Percentiles rank a stretch among this genome's conserved stretches.
Conservation (phyloP, 495 filamentous ascomycete species). For the Lindgomyces ingoldianus region DNA sequence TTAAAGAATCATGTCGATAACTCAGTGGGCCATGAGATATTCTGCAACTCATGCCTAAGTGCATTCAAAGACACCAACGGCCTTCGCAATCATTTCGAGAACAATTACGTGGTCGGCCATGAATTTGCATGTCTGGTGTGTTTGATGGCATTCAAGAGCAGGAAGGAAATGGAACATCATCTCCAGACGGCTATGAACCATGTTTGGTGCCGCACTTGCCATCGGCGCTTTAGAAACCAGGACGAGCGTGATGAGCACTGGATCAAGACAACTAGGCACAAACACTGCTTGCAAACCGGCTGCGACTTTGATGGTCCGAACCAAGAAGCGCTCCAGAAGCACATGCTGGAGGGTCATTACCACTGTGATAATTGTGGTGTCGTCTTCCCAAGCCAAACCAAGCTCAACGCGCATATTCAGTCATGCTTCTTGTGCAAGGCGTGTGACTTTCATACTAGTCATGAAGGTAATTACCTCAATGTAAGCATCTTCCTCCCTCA, state of each 20-base stretch:
- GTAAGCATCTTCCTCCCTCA: neutral
- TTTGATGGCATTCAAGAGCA: constrained; percentile 6
- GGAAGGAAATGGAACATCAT: constrained; percentile 9
- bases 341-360: constrained; percentile 18
- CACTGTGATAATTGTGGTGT: constrained; percentile 8
- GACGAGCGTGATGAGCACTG: constrained; percentile 29
- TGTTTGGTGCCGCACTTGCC: constrained; percentile 24
- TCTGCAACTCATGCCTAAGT: constrained; percentile 32
- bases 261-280: constrained; percentile 21
- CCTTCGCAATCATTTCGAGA: constrained; percentile 24
- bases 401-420: constrained; percentile 1
- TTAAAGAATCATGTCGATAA: constrained; percentile 28
- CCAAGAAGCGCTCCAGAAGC: neutral
- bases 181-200: constrained; percentile 7
- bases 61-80: constrained; percentile 14
- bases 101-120: constrained; percentile 17
- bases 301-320: constrained; percentile 23
- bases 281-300: constrained; percentile 27
- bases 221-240: constrained; percentile 21
- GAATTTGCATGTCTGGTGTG: constrained; percentile 14
- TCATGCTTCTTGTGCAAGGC: neutral
- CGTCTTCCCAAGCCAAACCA: constrained; percentile 21
- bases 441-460: neutral
- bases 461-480: neutral
- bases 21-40: constrained; percentile 11